phyloP scores from a whole-genome alignment of 495 filamentous ascomycete genomes.

The Penicillium canariense region DNA sequence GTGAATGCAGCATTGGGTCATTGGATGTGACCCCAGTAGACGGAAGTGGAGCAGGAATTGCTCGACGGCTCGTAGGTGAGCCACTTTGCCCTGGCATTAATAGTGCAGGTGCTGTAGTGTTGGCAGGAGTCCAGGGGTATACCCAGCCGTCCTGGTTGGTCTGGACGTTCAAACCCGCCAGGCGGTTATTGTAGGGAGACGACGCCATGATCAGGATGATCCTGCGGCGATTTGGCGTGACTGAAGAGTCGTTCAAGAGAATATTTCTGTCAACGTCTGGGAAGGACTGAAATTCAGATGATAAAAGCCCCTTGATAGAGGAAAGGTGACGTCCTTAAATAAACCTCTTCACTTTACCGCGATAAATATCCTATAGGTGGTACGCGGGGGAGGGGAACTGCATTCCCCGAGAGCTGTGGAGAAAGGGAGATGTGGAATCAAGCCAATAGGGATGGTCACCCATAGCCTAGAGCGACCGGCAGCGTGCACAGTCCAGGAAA shows the following conservation, averaged over 20 bases:
- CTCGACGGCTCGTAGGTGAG: not conserved
- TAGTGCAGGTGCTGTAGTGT: not conserved
- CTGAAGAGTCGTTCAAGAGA: too few species aligned
- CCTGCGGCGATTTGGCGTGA: too few species aligned
- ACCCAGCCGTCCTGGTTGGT: not conserved
- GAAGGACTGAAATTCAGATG: too few species aligned
- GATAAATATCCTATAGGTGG: not conserved
- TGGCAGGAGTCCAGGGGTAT: not conserved
- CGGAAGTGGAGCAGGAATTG: not conserved
- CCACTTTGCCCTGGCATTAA: not conserved
- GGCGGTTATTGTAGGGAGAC: not conserved
- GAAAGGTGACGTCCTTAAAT: not conserved
- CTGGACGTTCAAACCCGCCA: not conserved
- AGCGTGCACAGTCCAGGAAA: not conserved
- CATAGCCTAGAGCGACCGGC: slow-evolving; percentile 3
- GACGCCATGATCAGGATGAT: not conserved
- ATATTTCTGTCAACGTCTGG: too few species aligned
- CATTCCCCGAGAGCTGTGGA: not conserved
- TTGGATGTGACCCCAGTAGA: not conserved
- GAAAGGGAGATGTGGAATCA: not conserved
- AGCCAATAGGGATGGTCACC: not conserved
- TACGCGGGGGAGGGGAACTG: not conserved
- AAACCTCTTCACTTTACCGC: not conserved
- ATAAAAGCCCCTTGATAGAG: not conserved
- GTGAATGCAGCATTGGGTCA: not conserved